A percentile compares a stretch with the other conserved stretches of the same genome.
These are phyloP conservation scores for Perkinsus olseni DNA, from an alignment of 169 alveolate genomes.

Conservation along the genomic window DNA sequence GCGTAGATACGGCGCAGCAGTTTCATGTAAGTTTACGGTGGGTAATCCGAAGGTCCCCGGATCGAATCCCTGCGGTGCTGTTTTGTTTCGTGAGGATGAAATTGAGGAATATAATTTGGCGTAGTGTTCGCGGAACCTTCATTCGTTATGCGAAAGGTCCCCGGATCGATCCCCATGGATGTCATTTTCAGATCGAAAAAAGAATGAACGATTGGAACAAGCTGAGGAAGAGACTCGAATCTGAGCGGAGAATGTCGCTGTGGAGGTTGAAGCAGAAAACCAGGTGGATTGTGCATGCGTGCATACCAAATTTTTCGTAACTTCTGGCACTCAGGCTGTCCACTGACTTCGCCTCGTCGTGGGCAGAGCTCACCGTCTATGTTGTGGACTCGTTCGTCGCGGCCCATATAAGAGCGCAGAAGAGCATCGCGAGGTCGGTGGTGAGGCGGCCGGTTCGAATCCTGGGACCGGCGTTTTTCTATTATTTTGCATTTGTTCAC, in stretches of 20 bases:
- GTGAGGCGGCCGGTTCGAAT: not conserved
- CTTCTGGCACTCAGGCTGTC: not conserved
- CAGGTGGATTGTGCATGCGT: not conserved
- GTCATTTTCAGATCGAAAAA: not conserved
- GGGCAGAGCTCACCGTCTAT: not conserved
- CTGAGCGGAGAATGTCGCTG: not conserved
- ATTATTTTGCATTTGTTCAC: too few species aligned
- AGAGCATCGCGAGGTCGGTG: not conserved
- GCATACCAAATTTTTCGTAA: not conserved
- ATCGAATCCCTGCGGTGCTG: not conserved
- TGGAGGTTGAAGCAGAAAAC: not conserved
- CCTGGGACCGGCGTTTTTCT: not conserved
- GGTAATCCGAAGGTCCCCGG: not conserved
- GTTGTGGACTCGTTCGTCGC: not conserved
- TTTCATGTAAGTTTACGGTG: not conserved
- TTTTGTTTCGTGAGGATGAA: not conserved
- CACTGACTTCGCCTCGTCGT: not conserved
- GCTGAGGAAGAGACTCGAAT: not conserved
- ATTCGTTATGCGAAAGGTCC: not conserved
- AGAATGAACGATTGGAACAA: not conserved
- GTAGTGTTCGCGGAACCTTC: not conserved
- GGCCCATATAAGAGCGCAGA: not conserved
- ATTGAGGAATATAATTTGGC: not conserved
- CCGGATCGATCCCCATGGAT: not conserved
- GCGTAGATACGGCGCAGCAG: not conserved